These are phyloP conservation scores for Pseudopithomyces chartarum DNA, from an alignment of 2,329 filamentous ascomycete species.

Conservation along the genomic window DNA sequence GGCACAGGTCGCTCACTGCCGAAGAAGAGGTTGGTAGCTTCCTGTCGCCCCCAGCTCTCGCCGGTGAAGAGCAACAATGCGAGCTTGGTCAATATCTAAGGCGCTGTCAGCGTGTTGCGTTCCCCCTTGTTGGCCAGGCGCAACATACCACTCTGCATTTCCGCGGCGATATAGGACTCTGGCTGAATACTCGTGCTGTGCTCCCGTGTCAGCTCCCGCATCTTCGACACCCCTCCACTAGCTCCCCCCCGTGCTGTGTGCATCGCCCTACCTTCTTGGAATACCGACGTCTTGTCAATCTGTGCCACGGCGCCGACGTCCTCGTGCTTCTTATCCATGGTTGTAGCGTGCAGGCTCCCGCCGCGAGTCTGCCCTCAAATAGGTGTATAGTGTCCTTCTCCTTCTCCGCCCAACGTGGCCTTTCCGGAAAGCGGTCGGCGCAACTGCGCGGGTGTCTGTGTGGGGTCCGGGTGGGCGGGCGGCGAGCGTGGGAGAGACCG, in stretches of 20 bases:
- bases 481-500: conserved; percentile 5
- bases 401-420: conserved; percentile 44
- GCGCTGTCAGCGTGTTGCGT: conserved; percentile 3
- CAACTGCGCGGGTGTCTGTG: not conserved
- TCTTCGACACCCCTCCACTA: conserved; percentile 8
- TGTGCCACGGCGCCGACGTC: conserved; percentile 95
- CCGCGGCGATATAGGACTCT: conserved; percentile 92
- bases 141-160: conserved; percentile 84
- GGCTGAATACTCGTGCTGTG: conserved; percentile 94
- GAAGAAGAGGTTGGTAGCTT: conserved; percentile 98
- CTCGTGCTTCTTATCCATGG: conserved; percentile 89
- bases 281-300: conserved; percentile 96
- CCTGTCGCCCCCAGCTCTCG: conserved; percentile 94
- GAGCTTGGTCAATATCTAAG: conserved; percentile 79
- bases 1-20: conserved; percentile 62
- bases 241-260: conserved; percentile 4
- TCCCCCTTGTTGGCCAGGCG: not conserved
- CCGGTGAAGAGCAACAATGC: conserved; percentile 94
- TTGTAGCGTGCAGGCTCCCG: conserved; percentile 26
- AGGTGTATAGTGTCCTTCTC: conserved; percentile 32
- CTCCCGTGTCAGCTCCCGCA: conserved; percentile 27
- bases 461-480: not conserved
- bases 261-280: conserved; percentile 84
- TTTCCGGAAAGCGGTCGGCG: conserved; percentile 20
- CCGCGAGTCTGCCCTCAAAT: conserved; percentile 26